Base-by-base conservation (phyloP, 352 stramenopile genomes). In the Phytophthora syringae region DNA sequence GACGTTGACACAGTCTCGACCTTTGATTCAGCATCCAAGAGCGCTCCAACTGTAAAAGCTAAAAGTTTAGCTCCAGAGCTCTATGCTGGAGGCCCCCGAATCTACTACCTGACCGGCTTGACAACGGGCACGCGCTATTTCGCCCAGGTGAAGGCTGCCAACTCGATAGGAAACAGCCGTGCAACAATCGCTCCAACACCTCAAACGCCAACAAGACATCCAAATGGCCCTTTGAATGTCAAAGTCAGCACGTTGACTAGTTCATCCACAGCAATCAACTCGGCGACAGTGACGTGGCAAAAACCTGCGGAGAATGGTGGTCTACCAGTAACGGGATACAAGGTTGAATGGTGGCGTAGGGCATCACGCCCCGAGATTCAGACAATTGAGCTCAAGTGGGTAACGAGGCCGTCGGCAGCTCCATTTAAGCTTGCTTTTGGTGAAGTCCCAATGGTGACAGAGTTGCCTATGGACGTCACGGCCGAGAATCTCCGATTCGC, bases 331-430 rank as follows among this genome's bases (percentile, higher is more conserved):
- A 82, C 80, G 30, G 92, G 82, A 58, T 97, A 95, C 70, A 80
- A 82, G 44, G 73, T 96, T 3, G 90, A 97, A 61, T 96, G 84
- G 86, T 96, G 86, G 83, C 78, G 81, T 16, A 74, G 58, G 4
- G 65, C 72, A 3, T 76, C 77, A 0, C 52, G 64, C 40, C 58
- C 72, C 0, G 90, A 97, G 62, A 70, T 96, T n/a, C 93, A 97
- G 65, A 79, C 91, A 45, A 82, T 97, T 32, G 88, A 91, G 64
- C 82, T 96, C 57, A 89, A 82, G 58, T 98, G 86, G 87, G 83
- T 65, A 9, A 86, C 70, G 6, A 52, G 44, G 16, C 86, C 90
- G 10, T 92, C 77, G 5, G 47, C 43, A 6, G 73, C 63, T 5
- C 49, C 60, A 0, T 93, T 94, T 56, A 87, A 69, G 9, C 76